Base-by-base conservation (phyloP, 2,329 filamentous ascomycete genomes). In the Elsinoe necatrix region DNA sequence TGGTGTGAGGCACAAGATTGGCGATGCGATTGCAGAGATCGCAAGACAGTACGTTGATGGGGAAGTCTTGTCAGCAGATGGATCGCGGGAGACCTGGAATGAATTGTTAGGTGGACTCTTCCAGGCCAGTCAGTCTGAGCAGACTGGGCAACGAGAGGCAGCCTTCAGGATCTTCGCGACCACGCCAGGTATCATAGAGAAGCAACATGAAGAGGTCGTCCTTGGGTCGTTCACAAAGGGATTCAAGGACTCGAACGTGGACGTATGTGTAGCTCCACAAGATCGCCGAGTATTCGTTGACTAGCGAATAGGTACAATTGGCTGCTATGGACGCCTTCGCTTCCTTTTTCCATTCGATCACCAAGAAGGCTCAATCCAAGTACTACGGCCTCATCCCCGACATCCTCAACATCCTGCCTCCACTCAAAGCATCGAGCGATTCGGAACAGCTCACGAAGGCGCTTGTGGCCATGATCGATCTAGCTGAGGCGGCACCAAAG, bases 311-410 rank as follows among this genome's bases (percentile, higher is more conserved):
- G 82, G 92, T 98, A 58, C 87, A 90, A 62, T 83, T 98, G 58
- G 86, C 91, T 47, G 91, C 93, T 57, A 95, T 97, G 84, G 91
- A 96, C 69, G 93, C 93, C 6, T 98, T 98, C 69, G 87, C 92
- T 16, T 85, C 91, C 2, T 97, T 98, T 76, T 98, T 98, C 80
- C 83, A 89, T 63, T 93, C 86, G 57, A 83, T 97, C 64, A 80
- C 77, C 68, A 96, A 95, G 77, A 95, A 95, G 73, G 81, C 82
- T 14, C 91, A 96, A 71, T 74, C 81, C 59, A 95, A 95, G 71
- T 98, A 95, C 75, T 95, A 86, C 69, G 74, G 80, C 5, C 80
- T 98, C 8, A 84, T 97, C 20, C 88, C 91, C 18, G 89, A 95
- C 63, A 86, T 98, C 39, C 83, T 98, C 58, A 96, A 95, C 70